These are phyloP conservation scores for Quercus engelmannii DNA, from an alignment of 306 rosid genomes.

Conservation along the genomic window DNA sequence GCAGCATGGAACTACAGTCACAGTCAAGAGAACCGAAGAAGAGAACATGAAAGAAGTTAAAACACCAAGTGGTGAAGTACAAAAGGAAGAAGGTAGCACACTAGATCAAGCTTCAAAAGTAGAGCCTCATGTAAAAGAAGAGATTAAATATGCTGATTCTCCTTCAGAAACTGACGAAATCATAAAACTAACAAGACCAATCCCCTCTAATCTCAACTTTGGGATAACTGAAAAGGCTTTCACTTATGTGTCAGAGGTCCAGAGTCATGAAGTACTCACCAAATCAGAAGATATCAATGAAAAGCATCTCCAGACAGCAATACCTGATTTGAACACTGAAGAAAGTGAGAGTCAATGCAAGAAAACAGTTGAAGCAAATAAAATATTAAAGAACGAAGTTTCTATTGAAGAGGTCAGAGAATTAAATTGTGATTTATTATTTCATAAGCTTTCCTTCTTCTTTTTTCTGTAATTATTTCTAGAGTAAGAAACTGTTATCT, in stretches of 20 bases:
- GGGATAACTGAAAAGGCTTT: not conserved
- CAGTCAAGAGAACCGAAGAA: slow-evolving; percentile 2
- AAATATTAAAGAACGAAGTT: not conserved
- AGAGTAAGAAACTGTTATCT: not conserved
- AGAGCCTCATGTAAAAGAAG: slow-evolving; percentile 1
- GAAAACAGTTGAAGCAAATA: slow-evolving; percentile 17
- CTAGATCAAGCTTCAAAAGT: not conserved
- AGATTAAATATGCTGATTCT: not conserved
- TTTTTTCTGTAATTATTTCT: not conserved
- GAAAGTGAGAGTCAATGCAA: slow-evolving; percentile 10
- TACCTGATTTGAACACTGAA: not conserved
- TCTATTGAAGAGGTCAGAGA: slow-evolving; percentile 25
- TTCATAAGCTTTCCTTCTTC: not conserved
- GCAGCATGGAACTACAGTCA: not conserved
- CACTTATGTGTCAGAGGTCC: not conserved
- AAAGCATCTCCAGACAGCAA: slow-evolving; percentile 14
- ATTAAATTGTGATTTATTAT: not conserved
- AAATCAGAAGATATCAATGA: slow-evolving; percentile 16
- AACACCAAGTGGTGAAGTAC: not conserved
- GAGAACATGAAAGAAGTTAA: not conserved
- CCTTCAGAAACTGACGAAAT: slow-evolving; percentile 2
- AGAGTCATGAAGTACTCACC: slow-evolving; percentile 13
- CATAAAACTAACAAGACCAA: not conserved
- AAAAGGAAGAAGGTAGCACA: not conserved
- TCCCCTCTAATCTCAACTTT: not conserved